Evolutionary conservation across 495 filamentous ascomycete genomes (phyloP).

Genomic region (Penicillium cosmopolitanum): DNA sequence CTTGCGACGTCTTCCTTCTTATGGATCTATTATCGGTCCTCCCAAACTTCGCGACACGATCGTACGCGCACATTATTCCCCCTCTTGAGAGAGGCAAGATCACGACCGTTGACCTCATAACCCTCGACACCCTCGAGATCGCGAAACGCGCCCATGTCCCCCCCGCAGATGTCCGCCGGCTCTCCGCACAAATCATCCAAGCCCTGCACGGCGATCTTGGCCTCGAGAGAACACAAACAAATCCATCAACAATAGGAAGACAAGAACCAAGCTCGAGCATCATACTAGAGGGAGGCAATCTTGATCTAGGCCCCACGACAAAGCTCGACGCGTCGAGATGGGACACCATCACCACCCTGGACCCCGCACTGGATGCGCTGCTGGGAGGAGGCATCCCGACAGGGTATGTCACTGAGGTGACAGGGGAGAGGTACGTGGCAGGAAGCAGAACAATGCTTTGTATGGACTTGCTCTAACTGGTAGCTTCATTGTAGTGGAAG

Average conservation of each 20-base stretch:
- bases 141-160: conserved; percentile 85
- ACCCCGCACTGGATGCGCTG: conserved; percentile 70
- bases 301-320: conserved; percentile 29
- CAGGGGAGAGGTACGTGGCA: conserved; percentile 74
- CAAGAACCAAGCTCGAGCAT: conserved; percentile 33
- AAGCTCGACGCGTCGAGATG: conserved; percentile 47
- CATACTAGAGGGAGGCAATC: conserved; percentile 16
- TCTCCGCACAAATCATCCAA: conserved; percentile 64
- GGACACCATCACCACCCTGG: conserved; percentile 77
- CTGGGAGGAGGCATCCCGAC: conserved; percentile 85
- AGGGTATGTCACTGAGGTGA: conserved; percentile 85
- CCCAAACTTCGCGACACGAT: conserved; percentile 72
- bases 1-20: conserved; percentile 18
- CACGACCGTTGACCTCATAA: conserved; percentile 83
- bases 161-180: conserved; percentile 72
- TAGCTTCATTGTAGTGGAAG: conserved; percentile 63
- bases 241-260: conserved; percentile 14
- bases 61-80: conserved; percentile 74
- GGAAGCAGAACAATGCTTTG: neutral
- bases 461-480: conserved; percentile 21
- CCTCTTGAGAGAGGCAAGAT: conserved; percentile 75
- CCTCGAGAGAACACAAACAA: conserved; percentile 31
- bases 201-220: conserved; percentile 70
- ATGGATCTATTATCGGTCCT: conserved; percentile 87
- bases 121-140: conserved; percentile 79